Percentiles rank a stretch among this genome's conserved stretches.
phyloP scores from a whole-genome alignment of 2,329 filamentous ascomycete species.

The Neurospora sp. region DNA sequence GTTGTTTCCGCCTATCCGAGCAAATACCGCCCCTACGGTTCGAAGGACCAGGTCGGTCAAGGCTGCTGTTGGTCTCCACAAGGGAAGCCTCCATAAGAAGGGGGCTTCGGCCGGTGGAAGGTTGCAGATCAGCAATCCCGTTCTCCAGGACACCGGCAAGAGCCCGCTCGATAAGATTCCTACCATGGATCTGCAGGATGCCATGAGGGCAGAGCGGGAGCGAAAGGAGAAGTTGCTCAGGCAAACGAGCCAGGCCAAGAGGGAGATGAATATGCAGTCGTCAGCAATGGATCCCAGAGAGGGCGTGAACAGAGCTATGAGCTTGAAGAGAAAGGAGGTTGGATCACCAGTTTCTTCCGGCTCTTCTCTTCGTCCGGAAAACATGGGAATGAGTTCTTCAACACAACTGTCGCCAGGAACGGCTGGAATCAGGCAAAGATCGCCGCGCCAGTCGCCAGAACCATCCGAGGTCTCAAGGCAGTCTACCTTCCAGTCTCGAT shows the following conservation, averaged over 20 bases:
- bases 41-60: constrained; percentile 8
- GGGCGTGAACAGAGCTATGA: constrained; percentile 24
- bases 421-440: constrained; percentile 41
- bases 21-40: constrained; percentile 16
- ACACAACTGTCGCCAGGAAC: constrained; percentile 40
- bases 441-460: constrained; percentile 31
- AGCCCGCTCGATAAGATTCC: constrained; percentile 35
- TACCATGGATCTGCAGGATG: constrained; percentile 40
- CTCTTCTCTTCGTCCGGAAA: constrained; percentile 18
- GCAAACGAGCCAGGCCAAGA: constrained; percentile 24
- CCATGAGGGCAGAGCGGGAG: constrained; percentile 35
- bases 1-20: constrained; percentile 31
- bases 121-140: constrained; percentile 39
- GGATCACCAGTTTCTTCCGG: constrained; percentile 14
- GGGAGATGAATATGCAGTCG: constrained; percentile 27
- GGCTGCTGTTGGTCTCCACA: constrained; percentile 15
- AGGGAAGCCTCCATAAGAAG: constrained; percentile 21
- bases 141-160: constrained; percentile 28
- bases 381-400: constrained; percentile 32
- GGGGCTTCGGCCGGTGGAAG: constrained; percentile 25
- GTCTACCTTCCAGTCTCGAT: background rate
- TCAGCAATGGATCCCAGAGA: constrained; percentile 25
- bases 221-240: constrained; percentile 27
- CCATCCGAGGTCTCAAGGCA: background rate
- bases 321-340: constrained; percentile 29